Conservation (phyloP, 306 rosid genomes). For the Vigna angularis region DNA sequence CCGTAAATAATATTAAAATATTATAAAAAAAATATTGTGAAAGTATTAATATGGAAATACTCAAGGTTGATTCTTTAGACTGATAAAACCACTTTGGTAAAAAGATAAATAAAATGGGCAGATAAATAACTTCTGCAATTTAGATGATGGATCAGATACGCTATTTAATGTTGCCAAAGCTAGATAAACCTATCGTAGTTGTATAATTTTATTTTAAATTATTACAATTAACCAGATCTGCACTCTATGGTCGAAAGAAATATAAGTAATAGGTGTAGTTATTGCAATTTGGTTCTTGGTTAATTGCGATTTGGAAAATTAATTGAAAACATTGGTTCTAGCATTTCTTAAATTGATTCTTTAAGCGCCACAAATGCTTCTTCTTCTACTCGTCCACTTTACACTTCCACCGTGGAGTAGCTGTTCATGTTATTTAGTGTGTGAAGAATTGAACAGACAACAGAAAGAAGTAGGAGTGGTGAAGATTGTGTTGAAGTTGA, state of each 20-base stretch:
- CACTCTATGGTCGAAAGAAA: neutral
- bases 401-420: no score
- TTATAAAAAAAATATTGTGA: no score
- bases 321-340: neutral
- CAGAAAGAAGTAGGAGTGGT: neutral
- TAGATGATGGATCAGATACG: no score
- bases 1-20: no score
- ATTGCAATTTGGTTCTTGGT: neutral
- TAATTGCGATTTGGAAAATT: neutral
- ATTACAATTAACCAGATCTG: no score
- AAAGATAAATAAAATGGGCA: no score
- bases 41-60: fast-evolving
- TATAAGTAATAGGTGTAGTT: neutral
- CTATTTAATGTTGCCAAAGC: no score
- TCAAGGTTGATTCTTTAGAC: no score
- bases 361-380: neutral
- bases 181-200: no score
- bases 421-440: neutral
- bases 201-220: no score
- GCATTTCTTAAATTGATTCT: neutral
- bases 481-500: slow-evolving; percentile 13
- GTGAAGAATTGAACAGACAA: slow-evolving; percentile 12
- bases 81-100: no score
- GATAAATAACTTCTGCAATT: no score
- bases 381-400: neutral